Evolutionary conservation across 1,284 basidiomycete genomes (phyloP).

Genomic region (Ustilago crameri): DNA sequence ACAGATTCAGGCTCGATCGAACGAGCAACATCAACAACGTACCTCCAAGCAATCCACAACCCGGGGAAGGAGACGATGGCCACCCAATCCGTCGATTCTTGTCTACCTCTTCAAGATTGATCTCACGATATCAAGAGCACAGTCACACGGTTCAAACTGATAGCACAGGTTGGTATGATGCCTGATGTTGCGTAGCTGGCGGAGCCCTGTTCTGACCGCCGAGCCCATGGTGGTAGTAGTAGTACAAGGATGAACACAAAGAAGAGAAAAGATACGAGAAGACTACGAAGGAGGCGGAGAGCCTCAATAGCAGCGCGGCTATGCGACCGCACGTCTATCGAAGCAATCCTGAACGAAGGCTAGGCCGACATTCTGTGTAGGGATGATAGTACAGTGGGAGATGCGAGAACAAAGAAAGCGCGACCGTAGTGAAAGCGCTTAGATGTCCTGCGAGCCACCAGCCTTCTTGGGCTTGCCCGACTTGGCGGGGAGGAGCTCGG

Average conservation of each 20-base stretch:
- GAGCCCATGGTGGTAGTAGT: constrained; percentile 57
- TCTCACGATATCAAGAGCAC: neutral
- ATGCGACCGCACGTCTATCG: constrained; percentile 14
- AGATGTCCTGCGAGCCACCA: constrained; percentile 66
- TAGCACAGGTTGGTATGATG: constrained; percentile 49
- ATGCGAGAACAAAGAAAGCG: constrained; percentile 26
- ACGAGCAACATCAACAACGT: no score
- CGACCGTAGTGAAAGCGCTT: constrained; percentile 18
- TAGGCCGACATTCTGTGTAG: constrained; percentile 4
- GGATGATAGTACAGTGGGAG: constrained; percentile 27
- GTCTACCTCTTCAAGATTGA: no score
- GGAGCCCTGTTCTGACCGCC: constrained; percentile 56
- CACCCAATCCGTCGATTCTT: no score
- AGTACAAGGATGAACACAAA: constrained; percentile 59
- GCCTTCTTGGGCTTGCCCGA: constrained; percentile 71
- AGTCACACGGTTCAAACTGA: constrained; percentile 5
- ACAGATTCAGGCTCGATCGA: neutral
- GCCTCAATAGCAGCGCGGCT: constrained; percentile 9
- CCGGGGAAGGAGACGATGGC: no score
- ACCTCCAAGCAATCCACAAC: no score
- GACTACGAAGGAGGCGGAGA: constrained; percentile 5
- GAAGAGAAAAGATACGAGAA: constrained; percentile 32
- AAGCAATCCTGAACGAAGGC: constrained; percentile 14
- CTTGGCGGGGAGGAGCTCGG: constrained; percentile 78
- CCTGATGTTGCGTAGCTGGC: constrained; percentile 53